Evolutionary conservation across 2,329 filamentous ascomycete genomes (phyloP).

Genomic region (Paracamarosporium sp.): DNA sequence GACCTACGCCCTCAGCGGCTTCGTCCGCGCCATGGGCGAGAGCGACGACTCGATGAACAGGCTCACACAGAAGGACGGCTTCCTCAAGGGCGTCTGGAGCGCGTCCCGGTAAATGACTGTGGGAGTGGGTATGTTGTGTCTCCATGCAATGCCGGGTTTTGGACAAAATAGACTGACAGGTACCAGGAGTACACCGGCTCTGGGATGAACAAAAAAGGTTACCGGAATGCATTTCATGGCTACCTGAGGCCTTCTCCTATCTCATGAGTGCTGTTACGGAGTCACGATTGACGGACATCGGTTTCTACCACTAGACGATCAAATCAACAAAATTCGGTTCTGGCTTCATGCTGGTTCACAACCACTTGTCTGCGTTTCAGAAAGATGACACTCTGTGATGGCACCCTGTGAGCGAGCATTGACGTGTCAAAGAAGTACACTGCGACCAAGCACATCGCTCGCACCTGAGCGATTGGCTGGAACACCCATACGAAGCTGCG

Average conservation of each 20-base stretch:
- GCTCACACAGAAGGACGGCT: slow-evolving; percentile 92
- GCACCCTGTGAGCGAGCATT: background rate
- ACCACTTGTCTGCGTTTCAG: background rate
- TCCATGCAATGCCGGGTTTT: too few species aligned
- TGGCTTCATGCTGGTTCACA: slow-evolving; percentile 6
- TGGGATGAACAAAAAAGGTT: slow-evolving; percentile 31
- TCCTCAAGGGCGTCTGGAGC: slow-evolving; percentile 97
- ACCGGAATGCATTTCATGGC: slow-evolving; percentile 38
- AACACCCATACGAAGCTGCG: background rate
- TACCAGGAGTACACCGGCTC: slow-evolving; percentile 37
- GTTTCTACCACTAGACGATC: slow-evolving; percentile 35
- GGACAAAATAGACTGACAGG: slow-evolving; percentile 30
- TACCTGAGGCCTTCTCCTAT: slow-evolving; percentile 34
- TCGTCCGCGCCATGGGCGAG: slow-evolving; percentile 98
- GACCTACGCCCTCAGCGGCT: slow-evolving; percentile 89
- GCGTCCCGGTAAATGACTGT: slow-evolving; percentile 61
- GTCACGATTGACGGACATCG: slow-evolving; percentile 41
- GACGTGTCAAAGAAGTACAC: background rate
- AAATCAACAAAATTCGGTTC: slow-evolving; percentile 32
- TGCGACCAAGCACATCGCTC: background rate
- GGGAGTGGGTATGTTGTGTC: slow-evolving; percentile 41
- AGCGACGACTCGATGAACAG: slow-evolving; percentile 96
- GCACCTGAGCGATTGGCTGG: background rate
- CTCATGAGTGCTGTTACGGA: slow-evolving; percentile 34
- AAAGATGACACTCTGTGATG: background rate